Evolutionary conservation across 164 flowering plant species (phyloP), one percentile per base, ranked within the genome.

Genomic region (Magnolia officinalis): DNA sequence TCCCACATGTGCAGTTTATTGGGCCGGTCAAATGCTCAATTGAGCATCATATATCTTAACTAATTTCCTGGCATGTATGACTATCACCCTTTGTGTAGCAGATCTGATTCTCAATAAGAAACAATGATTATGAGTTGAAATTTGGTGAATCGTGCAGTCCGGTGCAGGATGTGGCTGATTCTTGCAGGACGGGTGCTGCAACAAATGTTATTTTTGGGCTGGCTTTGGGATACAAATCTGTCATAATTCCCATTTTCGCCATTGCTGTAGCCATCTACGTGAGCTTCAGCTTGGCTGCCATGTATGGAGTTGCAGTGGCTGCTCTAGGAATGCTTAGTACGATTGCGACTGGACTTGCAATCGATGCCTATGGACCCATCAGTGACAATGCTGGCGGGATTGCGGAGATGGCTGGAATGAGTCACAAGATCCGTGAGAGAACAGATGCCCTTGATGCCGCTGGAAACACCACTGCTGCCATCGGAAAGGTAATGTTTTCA

Each of bases 181-280:
- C 88, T 65, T 88, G 90, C 85, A 78, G 88, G 10, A 88, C 90
- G 63, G 90, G 90, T 66, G 90, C 88, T 59, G 90, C 88, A 4
- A 88, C 90, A 31, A 88, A 88, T 81, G 90, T 88, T 21, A 86
- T 88, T 37, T 86, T 87, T 77, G 90, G 90, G 52, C 88, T 88
- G 50, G 90, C 90, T 63, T 72, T 88, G 79, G 90, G 89, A 45
- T 88, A 84, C 83, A 86, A 88, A 73, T 88, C 90, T 63, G 86
- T 84, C 78, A 87, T 87, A 24, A 86, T 87, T 72, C 90, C 90
- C 37, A 87, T 86, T 23, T 86, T 87, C 76, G 88, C 90, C 45
- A 86, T 87, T 51, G 87, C 90, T 19, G 61, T 81, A 21, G 81
- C 84, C 72, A 87, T 86, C 67, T 87, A 80, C 75, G 88, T 87